Conservation (phyloP, 805 yeast genomes). For the Candida golubevii region DNA sequence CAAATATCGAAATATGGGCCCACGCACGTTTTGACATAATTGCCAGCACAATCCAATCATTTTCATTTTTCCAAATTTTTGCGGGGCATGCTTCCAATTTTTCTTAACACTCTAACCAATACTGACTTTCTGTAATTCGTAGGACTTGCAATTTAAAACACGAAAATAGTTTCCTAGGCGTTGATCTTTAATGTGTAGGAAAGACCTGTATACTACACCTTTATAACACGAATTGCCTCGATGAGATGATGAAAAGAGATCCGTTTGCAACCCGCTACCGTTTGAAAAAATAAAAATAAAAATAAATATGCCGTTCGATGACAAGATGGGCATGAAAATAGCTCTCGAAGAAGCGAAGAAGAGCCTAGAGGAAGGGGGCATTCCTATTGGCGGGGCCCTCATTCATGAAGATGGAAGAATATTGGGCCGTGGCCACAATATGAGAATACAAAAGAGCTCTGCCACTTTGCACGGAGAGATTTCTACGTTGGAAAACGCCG, state of each 20-base stretch:
- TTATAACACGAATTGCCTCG: not conserved
- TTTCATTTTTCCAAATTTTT: too few relatives aligned
- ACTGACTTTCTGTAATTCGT: too few relatives aligned
- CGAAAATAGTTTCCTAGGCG: too few relatives aligned
- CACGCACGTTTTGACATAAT: too few relatives aligned
- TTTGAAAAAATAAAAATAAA: not conserved
- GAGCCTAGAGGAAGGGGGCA: conserved; percentile 79
- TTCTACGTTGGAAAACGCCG: conserved; percentile 83
- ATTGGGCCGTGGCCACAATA: conserved; percentile 85
- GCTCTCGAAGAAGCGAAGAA: conserved; percentile 69
- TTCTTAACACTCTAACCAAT: too few relatives aligned
- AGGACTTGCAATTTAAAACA: too few relatives aligned
- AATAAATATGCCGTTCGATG: conserved; percentile 50
- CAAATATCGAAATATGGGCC: too few relatives aligned
- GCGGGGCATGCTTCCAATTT: too few relatives aligned
- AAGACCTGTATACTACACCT: not conserved
- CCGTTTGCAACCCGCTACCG: not conserved
- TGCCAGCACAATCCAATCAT: too few relatives aligned
- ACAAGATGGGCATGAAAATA: conserved; percentile 57
- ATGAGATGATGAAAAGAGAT: not conserved
- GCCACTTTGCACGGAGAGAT: conserved; percentile 92
- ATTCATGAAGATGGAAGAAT: conserved; percentile 73
- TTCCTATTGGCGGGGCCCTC: conserved; percentile 81
- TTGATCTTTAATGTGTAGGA: not conserved
- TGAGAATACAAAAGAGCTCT: conserved; percentile 79